phyloP scores from a whole-genome alignment of 345 rosid species.

The Pugionium cornutum region DNA sequence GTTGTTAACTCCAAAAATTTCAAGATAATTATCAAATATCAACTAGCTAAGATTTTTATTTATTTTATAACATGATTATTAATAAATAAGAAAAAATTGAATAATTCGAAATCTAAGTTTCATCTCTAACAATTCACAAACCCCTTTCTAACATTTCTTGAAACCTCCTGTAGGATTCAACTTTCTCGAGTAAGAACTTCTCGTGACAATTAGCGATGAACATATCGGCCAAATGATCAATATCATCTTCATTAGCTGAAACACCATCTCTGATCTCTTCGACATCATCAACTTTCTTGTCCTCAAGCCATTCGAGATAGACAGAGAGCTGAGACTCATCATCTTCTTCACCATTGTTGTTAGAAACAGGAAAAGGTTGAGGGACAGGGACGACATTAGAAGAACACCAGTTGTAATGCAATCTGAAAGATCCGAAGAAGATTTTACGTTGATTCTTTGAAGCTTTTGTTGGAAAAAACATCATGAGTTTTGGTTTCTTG shows the following conservation, averaged over 20 bases:
- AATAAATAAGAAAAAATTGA: background rate
- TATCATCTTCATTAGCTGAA: constrained; percentile 46
- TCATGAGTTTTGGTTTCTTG: constrained; percentile 32
- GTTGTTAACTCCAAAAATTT: constrained; percentile 23
- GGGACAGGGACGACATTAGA: constrained; percentile 67
- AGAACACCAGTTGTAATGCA: constrained; percentile 93
- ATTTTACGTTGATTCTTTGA: constrained; percentile 55
- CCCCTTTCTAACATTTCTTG: constrained; percentile 94
- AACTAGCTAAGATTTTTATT: constrained; percentile 20
- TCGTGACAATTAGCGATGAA: constrained; percentile 87
- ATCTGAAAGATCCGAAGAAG: constrained; percentile 77
- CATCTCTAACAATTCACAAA: constrained; percentile 51
- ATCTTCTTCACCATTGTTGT: constrained; percentile 28
- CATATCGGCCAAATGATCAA: constrained; percentile 77
- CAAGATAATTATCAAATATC: constrained; percentile 20
- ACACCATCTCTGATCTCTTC: constrained; percentile 26
- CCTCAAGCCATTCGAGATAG: constrained; percentile 86
- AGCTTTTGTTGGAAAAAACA: constrained; percentile 47
- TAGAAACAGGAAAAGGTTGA: constrained; percentile 38
- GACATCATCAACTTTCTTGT: constrained; percentile 37
- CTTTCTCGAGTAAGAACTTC: constrained; percentile 88
- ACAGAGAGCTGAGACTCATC: constrained; percentile 53
- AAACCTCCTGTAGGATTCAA: constrained; percentile 87
- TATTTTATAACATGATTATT: constrained; percentile 31
- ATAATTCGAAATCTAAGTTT: constrained; percentile 29